These are phyloP conservation scores for Tephrocybe sp. DNA, from an alignment of 768 basidiomycete species.

Conservation along the genomic window DNA sequence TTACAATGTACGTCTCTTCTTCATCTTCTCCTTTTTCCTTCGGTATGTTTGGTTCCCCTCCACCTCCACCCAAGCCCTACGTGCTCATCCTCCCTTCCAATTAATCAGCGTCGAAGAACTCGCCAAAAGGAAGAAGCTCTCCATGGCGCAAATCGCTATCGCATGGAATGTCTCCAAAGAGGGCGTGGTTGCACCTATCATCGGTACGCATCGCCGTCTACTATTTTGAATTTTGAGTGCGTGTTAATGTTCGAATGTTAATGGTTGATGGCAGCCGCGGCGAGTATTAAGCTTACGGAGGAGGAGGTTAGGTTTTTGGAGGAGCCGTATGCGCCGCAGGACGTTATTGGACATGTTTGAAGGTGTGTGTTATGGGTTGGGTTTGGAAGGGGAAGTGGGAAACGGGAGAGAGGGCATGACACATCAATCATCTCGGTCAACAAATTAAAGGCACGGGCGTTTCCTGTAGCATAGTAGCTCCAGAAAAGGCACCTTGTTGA, in stretches of 20 bases:
- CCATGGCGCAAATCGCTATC: slow-evolving; percentile 58
- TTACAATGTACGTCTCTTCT: slow-evolving; percentile 53
- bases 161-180: slow-evolving; percentile 51
- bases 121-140: slow-evolving; percentile 47
- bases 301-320: slow-evolving; percentile 60
- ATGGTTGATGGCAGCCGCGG: slow-evolving; percentile 30
- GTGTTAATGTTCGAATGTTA: neutral
- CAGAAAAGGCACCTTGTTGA: too few species aligned
- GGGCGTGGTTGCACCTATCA: slow-evolving; percentile 54
- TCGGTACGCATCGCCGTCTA: slow-evolving; percentile 35
- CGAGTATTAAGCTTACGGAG: slow-evolving; percentile 47
- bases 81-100: neutral
- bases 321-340: slow-evolving; percentile 49
- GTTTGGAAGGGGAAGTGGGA: too few species aligned
- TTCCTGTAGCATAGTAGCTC: too few species aligned
- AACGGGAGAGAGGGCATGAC: too few species aligned
- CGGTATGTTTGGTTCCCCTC: slow-evolving; percentile 24
- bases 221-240: neutral
- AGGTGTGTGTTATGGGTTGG: too few species aligned
- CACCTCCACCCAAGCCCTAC: slow-evolving; percentile 3
- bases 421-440: too few species aligned
- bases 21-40: neutral
- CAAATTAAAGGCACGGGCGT: too few species aligned
- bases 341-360: slow-evolving; percentile 41
- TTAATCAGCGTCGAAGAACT: slow-evolving; percentile 49